Evolutionary conservation across 2,329 filamentous ascomycete genomes (phyloP).

Genomic region (Trichoderma atrobrunneum): DNA sequence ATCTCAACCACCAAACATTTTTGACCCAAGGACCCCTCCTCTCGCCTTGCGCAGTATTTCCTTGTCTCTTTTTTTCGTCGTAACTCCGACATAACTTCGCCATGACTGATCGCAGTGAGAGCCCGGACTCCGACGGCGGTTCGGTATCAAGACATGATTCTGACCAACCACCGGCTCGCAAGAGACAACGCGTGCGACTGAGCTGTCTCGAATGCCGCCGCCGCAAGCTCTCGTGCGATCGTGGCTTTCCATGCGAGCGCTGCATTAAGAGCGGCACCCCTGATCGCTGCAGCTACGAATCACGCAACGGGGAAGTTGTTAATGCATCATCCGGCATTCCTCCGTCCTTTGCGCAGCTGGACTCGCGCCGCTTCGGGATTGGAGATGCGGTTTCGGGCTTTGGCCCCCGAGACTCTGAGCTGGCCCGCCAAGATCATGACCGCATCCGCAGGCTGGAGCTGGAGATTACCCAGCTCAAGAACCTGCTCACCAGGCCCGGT

Average conservation of each 20-base stretch:
- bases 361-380: constrained; percentile 39
- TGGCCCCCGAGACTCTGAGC: constrained; percentile 36
- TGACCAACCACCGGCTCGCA: constrained; percentile 45
- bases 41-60: constrained; percentile 16
- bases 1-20: constrained; percentile 15
- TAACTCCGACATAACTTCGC: constrained; percentile 34
- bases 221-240: constrained; percentile 60
- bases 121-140: constrained; percentile 38
- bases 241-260: constrained; percentile 59
- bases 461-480: constrained; percentile 57
- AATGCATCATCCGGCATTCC: constrained; percentile 46
- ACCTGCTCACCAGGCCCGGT: constrained; percentile 45
- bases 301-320: constrained; percentile 51
- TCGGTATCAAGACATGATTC: constrained; percentile 28
- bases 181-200: constrained; percentile 58
- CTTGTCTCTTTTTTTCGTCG: constrained; percentile 26
- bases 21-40: constrained; percentile 27
- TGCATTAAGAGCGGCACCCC: constrained; percentile 61
- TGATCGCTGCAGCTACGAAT: constrained; percentile 59
- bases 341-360: constrained; percentile 42
- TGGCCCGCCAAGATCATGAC: constrained; percentile 50
- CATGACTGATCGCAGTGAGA: constrained; percentile 37
- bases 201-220: constrained; percentile 60
- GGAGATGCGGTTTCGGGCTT: constrained; percentile 30
- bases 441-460: constrained; percentile 58